Evolutionary conservation across 805 yeast species (phyloP).

Genomic region (Lipomyces yamadae): DNA sequence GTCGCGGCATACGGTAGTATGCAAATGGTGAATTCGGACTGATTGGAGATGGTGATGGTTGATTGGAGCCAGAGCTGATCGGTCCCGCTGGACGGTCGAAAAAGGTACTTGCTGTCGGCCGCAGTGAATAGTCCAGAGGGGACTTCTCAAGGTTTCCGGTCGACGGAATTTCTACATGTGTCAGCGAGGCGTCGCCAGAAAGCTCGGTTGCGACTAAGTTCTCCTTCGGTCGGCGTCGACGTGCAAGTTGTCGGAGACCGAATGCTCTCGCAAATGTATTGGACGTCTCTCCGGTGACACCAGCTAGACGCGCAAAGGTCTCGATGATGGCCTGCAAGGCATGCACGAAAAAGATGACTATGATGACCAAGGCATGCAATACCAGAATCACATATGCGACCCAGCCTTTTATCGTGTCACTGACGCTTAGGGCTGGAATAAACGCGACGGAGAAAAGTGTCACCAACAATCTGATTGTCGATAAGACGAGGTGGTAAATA

Average conservation of each 20-base stretch:
- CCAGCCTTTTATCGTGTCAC: slow-evolving; percentile 42
- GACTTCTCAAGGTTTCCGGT: slow-evolving; percentile 10
- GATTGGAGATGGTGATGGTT: slow-evolving; percentile 19
- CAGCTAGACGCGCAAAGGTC: slow-evolving; percentile 31
- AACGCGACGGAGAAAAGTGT: slow-evolving; percentile 42
- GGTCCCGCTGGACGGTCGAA: slow-evolving; percentile 13
- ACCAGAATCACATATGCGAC: slow-evolving; percentile 44
- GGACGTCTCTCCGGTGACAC: slow-evolving; percentile 22
- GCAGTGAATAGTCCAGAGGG: slow-evolving; percentile 14
- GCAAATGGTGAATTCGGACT: slow-evolving; percentile 29
- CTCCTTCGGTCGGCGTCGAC: slow-evolving; percentile 29
- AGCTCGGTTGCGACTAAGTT: slow-evolving; percentile 4
- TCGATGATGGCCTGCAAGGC: slow-evolving; percentile 42
- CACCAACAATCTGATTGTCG: slow-evolving; percentile 36
- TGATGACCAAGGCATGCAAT: slow-evolving; percentile 42
- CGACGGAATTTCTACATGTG: slow-evolving; percentile 2
- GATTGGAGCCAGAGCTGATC: slow-evolving; percentile 14
- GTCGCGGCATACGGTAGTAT: slow-evolving; percentile 34
- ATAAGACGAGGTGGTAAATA: slow-evolving; percentile 35
- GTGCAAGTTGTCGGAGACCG: slow-evolving; percentile 38
- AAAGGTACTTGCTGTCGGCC: slow-evolving; percentile 7
- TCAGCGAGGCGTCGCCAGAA: slow-evolving; percentile 6
- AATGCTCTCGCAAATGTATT: slow-evolving; percentile 31
- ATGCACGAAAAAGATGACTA: slow-evolving; percentile 42
- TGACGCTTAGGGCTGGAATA: slow-evolving; percentile 37